Base-by-base conservation (phyloP, 1,284 basidiomycete genomes). In the Ustilago xerochloae region DNA sequence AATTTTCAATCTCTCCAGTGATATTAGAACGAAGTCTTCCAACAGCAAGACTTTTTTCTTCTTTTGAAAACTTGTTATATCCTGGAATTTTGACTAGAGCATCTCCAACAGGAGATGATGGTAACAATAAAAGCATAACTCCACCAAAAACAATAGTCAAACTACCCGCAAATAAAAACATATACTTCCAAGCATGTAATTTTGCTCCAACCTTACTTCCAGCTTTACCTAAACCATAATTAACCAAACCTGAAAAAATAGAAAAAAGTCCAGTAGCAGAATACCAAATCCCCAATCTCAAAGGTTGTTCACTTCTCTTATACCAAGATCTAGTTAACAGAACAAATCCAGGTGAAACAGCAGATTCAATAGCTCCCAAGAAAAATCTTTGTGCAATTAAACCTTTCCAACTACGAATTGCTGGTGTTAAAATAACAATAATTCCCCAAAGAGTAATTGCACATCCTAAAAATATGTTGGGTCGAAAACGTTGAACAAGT, bases 331-430 rank as follows among this genome's bases (percentile, higher is more conserved):
- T 79, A 9, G 87, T 87, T 52, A 88, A 78, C 38, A 85, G 79
- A 4, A 88, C 84, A 69, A 88, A 88, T 1, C 87, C 87, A 0
- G 87, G 88, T 0, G 84, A 85, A 29, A 88, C 87, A 15, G 85
- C 83, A 1, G 83, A 82, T 77, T 85, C 80, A 22, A 79, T 63
- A 9, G 72, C 66, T 16, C 79, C 80, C 13, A 80, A 55, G 52
- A 80, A 80, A 56, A 81, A 73, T 10, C 87, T 82, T 73, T 88
- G 87, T 1, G 86, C 87, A 43, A 86, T 84, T 16, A 87, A 79
- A 2, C 87, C 87, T 26, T 81, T 64, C 75, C 86, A 86, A 33
- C 58, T 63, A 12, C 30, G 43, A 28, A 75, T 56, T 10, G 86
- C 85, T 8, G 87, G 85, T 0, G 87, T 88, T 33, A 88, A 79